Evolutionary conservation across 495 filamentous ascomycete genomes (phyloP), one percentile per base, ranked within the genome.

Genomic region (Hypoxylon crocopeplum): DNA sequence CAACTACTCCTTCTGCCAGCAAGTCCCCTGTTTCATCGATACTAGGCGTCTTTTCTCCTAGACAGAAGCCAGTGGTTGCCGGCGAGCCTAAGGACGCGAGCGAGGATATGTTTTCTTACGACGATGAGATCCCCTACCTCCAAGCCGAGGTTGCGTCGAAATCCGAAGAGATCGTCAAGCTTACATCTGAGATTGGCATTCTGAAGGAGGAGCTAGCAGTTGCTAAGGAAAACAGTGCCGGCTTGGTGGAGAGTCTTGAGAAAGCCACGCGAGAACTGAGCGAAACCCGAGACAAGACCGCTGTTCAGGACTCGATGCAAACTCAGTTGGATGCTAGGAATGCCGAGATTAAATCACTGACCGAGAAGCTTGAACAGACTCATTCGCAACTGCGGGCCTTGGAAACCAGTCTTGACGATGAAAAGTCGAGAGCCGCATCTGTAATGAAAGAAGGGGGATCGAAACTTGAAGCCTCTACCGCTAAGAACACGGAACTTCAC

Each of bases 101-200:
- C 41, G 90, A 93, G 64, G 91, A 96, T 17, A 87, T 97, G 73
- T 97, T 97, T 73, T 94, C 90, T 5, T 96, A 91, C 34, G 84
- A 91, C 54, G 77, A 82, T 25, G 86, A 92, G 66, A 80, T 92
- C 24, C 79, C 82, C 27, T 76, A 77, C 15, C 80, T 93, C 13
- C 88, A 88, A 61, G 69, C 75, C 7, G 84, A 90, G 47, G 72
- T 89, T 13, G 80, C 81, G 19, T 79, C 73, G 33, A 77, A 78
- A 51, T 50, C 62, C 8, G 75, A 73, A 24, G 70, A 78, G 32
- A 72, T 79, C 11, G 47, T 69, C 1, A 70, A 72, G 16, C 68
- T 81, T 11, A 58, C 64, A 10, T 50, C 59, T 7, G 69, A 81
- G 51, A 63, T 77, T n/a, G 45, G 49, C 7, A 59, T 61, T n/a